These are phyloP conservation scores for Aspergillus spinulosporus DNA, from an alignment of 2,329 filamentous ascomycete genomes.

Conservation along the genomic window DNA sequence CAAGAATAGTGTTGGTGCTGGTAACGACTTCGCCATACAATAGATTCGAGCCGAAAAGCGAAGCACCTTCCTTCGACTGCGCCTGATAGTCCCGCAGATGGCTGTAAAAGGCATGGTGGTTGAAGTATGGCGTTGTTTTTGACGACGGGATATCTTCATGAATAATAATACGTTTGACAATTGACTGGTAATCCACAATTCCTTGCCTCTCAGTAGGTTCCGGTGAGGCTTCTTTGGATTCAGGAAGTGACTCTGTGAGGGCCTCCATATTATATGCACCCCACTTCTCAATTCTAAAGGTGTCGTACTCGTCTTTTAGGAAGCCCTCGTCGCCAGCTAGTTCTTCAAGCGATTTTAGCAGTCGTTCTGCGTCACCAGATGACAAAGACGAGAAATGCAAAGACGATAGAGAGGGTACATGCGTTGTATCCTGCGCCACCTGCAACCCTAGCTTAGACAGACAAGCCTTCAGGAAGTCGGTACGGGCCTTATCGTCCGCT, in stretches of 20 bases:
- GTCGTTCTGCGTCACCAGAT: slow-evolving; percentile 64
- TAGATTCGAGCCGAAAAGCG: slow-evolving; percentile 71
- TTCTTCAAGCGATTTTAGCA: slow-evolving; percentile 64
- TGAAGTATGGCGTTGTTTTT: slow-evolving; percentile 80
- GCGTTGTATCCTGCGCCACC: slow-evolving; percentile 67
- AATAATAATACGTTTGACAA: slow-evolving; percentile 73
- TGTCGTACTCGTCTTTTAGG: slow-evolving; percentile 79
- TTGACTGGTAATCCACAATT: slow-evolving; percentile 71
- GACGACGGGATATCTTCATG: slow-evolving; percentile 70
- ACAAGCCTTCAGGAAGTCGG: slow-evolving; percentile 75
- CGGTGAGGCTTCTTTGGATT: slow-evolving; percentile 20
- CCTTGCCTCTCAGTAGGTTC: slow-evolving; percentile 48
- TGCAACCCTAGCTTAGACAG: slow-evolving; percentile 79
- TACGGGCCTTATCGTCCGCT: slow-evolving; percentile 68
- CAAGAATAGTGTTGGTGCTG: slow-evolving; percentile 88
- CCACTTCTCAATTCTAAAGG: slow-evolving; percentile 73
- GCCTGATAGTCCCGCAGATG: slow-evolving; percentile 68
- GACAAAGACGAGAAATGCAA: slow-evolving; percentile 76
- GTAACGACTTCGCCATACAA: slow-evolving; percentile 91
- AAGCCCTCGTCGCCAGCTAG: slow-evolving; percentile 68
- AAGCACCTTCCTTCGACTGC: slow-evolving; percentile 56
- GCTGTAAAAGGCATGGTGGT: slow-evolving; percentile 75
- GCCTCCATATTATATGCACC: slow-evolving; percentile 60
- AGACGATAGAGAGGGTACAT: slow-evolving; percentile 75
- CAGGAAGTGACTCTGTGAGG: slow-evolving; percentile 56